Base-by-base conservation (phyloP, 345 rosid genomes). In the Rhizophora apiculata region DNA sequence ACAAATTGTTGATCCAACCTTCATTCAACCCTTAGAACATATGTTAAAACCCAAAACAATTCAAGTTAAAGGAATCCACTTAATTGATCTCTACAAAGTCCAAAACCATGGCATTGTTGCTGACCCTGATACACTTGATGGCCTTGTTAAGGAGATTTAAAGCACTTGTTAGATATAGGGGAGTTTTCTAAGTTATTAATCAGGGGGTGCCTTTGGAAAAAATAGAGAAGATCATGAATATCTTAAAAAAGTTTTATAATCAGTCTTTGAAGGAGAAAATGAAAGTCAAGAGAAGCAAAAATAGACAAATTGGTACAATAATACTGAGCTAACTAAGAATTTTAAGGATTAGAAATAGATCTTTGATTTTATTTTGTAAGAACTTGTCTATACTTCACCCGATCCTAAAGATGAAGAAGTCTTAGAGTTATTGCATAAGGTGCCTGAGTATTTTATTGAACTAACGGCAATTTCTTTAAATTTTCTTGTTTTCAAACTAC, bases 21-120 rank as follows among this genome's bases (percentile, higher is more conserved):
- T 83, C 81, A 60, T 86, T 73, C 91, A 88, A 63, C 71, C 83
- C 49, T 71, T 73, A 0, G 89, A 83, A n/a, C 82, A 79, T 68
- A 80, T 90, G 74, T 80, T 89, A 16, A 77, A 71, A 37, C 68
- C 57, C 58, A 37, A 61, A 21, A 20, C 29, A 39, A 62, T 15
- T 1, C 76, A 77, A 72, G 65, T 73, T 55, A 82, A 85, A 59
- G 86, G 79, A 74, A 82, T 89, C 65, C 92, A 90, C 51, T 64
- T 54, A 1, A 54, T 54, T 54, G 58, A 54, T 5, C 58, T 54
- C 58, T 54, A 11, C 27, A 54, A 54, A 54, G 26, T 26, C 6
- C 58, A 30, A 30, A 30, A 30, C 11, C 58, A 54, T 54, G 58
- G 24, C 11, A 54, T 26, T 54, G 43, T 36, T 24, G 24, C 24